Evolutionary conservation across 2,329 filamentous ascomycete genomes (phyloP), one percentile per base, ranked within the genome.

Genomic region (Cercospora berteroae): DNA sequence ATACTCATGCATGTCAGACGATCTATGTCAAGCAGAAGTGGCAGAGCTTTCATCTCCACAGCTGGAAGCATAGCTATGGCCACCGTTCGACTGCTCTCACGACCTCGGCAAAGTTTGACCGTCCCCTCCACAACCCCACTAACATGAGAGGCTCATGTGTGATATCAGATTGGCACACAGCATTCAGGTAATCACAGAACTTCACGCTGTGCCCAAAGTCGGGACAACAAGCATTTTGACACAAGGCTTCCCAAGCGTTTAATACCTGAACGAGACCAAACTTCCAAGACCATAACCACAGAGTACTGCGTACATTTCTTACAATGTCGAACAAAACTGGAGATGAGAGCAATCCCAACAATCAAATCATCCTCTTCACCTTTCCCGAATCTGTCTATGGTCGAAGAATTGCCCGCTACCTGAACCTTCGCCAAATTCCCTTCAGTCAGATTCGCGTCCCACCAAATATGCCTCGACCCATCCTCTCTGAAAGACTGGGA

Each of bases 351-450:
- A 55, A 5, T 3, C 12, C 4, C 7, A 20, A 58, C 31, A 13
- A 7, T 20, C 65, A 66, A 33, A 69, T 71, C 64, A 70, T 68
- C 55, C 68, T 71, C 58, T 71, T 71, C 68, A 70, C 55, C 59
- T 71, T 65, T 44, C 68, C 69, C 18, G 68, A 71, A 66, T 71
- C 69, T 5, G 68, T 71, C 33, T 71, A 65, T 31, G 66, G 68
- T 8, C 60, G 60, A 5, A 58, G 69, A n/a, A 67, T 70, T 42
- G 59, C 59, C 36, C 69, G 69, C 27, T 71, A 71, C 33, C 61
- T 71, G 33, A 68, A 71, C 56, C 55, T 71, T 5, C 65, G 69
- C n/a, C 12, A 44, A 9, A 60, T 71, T 6, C 69, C 67, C 12
- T 69, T 62, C 67, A 61, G 65, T 10, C 69, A 67, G 27, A 71